Base-by-base conservation (phyloP, 164 flowering plant genomes). In the Umbilicus rupestris region DNA sequence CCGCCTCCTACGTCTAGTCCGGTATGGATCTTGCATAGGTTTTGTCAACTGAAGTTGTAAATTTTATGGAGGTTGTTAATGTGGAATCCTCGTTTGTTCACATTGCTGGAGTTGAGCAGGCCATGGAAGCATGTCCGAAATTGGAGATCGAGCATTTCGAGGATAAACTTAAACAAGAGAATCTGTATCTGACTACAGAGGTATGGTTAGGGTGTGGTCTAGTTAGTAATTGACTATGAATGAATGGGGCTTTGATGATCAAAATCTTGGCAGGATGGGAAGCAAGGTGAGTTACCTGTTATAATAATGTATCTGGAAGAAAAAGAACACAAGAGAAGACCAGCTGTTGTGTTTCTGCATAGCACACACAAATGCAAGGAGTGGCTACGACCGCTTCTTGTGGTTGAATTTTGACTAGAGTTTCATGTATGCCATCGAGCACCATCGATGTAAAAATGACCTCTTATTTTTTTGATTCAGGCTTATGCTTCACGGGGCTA, bases 401-500 rank as follows among this genome's bases (percentile, higher is more conserved):
- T 88, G 92, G 97, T 95, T 63, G 42, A 26, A 60, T 29, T 16
- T 37, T 39, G 30, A 69, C 45, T 73, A 14, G 59, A 39, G 28
- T 59, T 44, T 39, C n/a, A 24, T 39, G 6, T 20, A 24, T 28
- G 33, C 26, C 15, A 16, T 41, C 16, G 26, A 12, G 16, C 10
- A 8, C 44, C 15, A 41, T 12, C 24, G 15, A 15, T 46, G 16
- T 35, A 17, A 6, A 16, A 24, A 41, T 46, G 30, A 33, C 10
- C 2, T 64, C 35, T 11, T 39, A 28, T 70, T 49, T 76, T n/a
- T 49, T 44, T 74, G 60, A 69, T 71, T 65, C 79, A 94, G 99
- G 97, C 89, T 22, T 92, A 92, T 81, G 97, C 96, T 77, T 95
- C 97, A 58, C 84, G 97, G 60, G 96, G 89, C 67, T 95, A 92